Conservation (phyloP, 1,139 yeast genomes). For the Taphrina flavorubra region DNA sequence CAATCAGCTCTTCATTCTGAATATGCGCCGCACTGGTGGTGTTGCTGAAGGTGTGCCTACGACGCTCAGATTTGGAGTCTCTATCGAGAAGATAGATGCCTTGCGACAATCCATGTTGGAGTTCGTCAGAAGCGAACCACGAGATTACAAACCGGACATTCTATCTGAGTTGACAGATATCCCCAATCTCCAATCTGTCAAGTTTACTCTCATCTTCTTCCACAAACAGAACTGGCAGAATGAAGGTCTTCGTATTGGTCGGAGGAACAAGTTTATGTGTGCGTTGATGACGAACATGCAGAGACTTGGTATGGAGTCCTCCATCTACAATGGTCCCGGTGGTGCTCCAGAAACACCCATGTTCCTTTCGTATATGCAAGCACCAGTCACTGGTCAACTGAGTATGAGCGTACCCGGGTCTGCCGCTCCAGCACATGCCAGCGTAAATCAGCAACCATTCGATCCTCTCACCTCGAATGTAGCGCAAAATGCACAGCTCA, state of each 20-base stretch:
- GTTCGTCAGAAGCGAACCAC: conserved; percentile 51
- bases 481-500: conserved; percentile 30
- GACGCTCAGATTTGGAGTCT: conserved; percentile 51
- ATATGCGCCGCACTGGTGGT: conserved; percentile 53
- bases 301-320: conserved; percentile 41
- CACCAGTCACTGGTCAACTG: background rate
- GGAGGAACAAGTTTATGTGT: conserved; percentile 45
- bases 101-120: conserved; percentile 50
- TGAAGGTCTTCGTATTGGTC: conserved; percentile 46
- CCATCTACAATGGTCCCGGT: conserved; percentile 42
- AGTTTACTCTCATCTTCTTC: conserved; percentile 50
- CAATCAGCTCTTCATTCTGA: conserved; percentile 54
- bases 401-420: background rate
- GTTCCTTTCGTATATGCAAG: conserved; percentile 26
- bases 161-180: conserved; percentile 52
- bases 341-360: conserved; percentile 40
- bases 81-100: conserved; percentile 52
- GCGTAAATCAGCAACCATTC: conserved; percentile 18
- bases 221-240: conserved; percentile 53
- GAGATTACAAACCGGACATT: conserved; percentile 53
- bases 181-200: conserved; percentile 53
- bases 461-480: conserved; percentile 33
- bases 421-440: conserved; percentile 4
- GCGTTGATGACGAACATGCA: conserved; percentile 44
- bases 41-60: conserved; percentile 47